Evolutionary conservation across 73 alveolate species (phyloP), one percentile per base, ranked within the genome.

Genomic region (Uronychia setigera): DNA sequence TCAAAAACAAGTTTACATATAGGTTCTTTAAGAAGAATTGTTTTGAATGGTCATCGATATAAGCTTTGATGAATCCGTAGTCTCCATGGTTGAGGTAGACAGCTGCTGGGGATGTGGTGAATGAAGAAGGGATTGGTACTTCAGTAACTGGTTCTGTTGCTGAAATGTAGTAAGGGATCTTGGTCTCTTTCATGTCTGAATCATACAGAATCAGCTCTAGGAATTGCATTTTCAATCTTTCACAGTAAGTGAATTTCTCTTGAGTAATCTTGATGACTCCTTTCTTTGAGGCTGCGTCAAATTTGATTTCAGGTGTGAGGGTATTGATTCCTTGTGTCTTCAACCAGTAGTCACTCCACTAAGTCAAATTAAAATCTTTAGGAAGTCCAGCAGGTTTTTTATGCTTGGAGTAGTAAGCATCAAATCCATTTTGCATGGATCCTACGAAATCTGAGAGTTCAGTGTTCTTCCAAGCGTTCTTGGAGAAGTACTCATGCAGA

Each of bases 401-500:
- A 11, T 46, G 5, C 19, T 46, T 46, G 92, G 30, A 87, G 19
- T 46, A 5, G n/a, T 5, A 11, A 11, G 67, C 67, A 46, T 77
- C 35, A 34, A 79, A 92, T 58, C 79, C 76, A 33, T 90, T 82
- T 13, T 91, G 86, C 95, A 93, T 90, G 80, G 91, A 93, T 31
- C 87, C 93, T 75, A 96, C 85, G 84, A 96, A 95, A 87, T 96
- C 98, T 76, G 92, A 90, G 30, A 95, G 87, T 0, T 88, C 90
- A 0, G 99, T 93, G 84, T 96, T 97, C 78, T 83, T 82, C 96
- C 95, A 98, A 78, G 85, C 88, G 91, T 84, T 93, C 81, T 93
- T 94, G 29, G 87, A 83, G 93, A 98, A 94, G 89, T 96, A 98
- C 30, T 85, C 84, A 58, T 92, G 92, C 82, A 95, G 92, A 19